Base-by-base conservation (phyloP, 164 flowering plant genomes). In the Vitis rotundifolia region DNA sequence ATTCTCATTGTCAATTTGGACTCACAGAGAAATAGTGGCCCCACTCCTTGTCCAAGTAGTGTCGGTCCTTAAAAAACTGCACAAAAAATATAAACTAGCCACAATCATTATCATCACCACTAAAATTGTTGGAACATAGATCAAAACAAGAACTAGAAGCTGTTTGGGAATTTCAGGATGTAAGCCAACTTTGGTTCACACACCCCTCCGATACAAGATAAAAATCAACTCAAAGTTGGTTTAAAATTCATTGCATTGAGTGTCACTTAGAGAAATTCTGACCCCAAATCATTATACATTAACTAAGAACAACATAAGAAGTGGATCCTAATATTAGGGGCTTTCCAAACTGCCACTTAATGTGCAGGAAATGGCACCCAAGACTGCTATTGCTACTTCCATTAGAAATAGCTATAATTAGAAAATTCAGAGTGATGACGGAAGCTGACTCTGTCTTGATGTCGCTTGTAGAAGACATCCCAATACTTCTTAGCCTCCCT, bases 41-140 rank as follows among this genome's bases (percentile, higher is more conserved):
- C 99, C 99, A 95, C 75, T 95, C 99, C 79, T 93, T 95, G 79
- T 88, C 94, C 84, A 95, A 78, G 83, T 95, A 95, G 64, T 95
- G 98, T 12, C 98, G 87, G 68, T 95, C 98, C 78, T 95, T 95
- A 77, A 95, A 95, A 80, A 95, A 95, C 99, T 95, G 87, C 60
- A 15, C 28, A 60, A 58, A 63, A 22, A 70, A 63, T 55, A 29
- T 70, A 49, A 61, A 16, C 6, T 44, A 53, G 15, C 53, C 49
- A 49, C 48, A 48, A 44, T 15, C 26, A 31, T 9, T 28, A 61
- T 29, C n/a, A 50, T 14, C 49, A 52, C 47, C 19, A 16, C 14
- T 50, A 49, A 37, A 1, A 53, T 12, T 5, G 12, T 11, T 6
- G 7, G 44, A 31, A 31, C 44, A 31, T 31, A 6, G 44, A 31